A percentile compares a stretch with the other conserved stretches of the same genome.
phyloP scores from a whole-genome alignment of 139 green algal genomes.

The Dunaliella sp. region DNA sequence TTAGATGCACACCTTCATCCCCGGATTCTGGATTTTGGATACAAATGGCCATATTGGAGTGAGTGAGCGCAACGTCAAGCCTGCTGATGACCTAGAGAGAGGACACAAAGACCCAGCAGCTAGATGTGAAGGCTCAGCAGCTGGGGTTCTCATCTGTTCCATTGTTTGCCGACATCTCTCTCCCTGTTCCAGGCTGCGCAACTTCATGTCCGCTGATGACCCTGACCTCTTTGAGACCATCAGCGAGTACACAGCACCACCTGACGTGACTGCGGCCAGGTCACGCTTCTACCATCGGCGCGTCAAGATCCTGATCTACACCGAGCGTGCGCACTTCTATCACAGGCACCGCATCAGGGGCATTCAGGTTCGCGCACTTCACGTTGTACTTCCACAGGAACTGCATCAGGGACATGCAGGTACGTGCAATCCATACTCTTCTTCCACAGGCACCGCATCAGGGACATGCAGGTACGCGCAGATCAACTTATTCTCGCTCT shows the following conservation, averaged over 20 bases:
- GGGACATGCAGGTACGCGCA: not conserved
- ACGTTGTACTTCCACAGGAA: not conserved
- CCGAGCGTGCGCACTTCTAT: slow-evolving; percentile 96
- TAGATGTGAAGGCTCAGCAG: no score
- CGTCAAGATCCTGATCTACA: slow-evolving; percentile 85
- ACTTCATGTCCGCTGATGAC: slow-evolving; percentile 58
- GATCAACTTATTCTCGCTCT: not conserved
- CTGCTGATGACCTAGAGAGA: no score
- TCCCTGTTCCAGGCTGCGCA: slow-evolving; percentile 43
- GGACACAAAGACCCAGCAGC: no score
- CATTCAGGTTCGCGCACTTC: slow-evolving; percentile 54
- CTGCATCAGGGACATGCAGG: not conserved
- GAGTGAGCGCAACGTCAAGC: no score
- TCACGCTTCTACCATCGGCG: slow-evolving; percentile 74
- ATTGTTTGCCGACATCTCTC: no score
- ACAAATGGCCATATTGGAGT: no score
- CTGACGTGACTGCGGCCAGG: slow-evolving; percentile 52
- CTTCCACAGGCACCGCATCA: no score
- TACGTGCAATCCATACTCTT: not conserved
- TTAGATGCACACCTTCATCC: no score
- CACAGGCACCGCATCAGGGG: slow-evolving; percentile 70
- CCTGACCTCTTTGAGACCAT: slow-evolving; percentile 56
- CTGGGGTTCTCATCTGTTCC: no score
- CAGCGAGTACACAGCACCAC: slow-evolving; percentile 79
- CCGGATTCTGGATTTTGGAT: no score